These are phyloP conservation scores for Capsella rubella DNA, from an alignment of 441 rosid genomes.

Conservation along the genomic window DNA sequence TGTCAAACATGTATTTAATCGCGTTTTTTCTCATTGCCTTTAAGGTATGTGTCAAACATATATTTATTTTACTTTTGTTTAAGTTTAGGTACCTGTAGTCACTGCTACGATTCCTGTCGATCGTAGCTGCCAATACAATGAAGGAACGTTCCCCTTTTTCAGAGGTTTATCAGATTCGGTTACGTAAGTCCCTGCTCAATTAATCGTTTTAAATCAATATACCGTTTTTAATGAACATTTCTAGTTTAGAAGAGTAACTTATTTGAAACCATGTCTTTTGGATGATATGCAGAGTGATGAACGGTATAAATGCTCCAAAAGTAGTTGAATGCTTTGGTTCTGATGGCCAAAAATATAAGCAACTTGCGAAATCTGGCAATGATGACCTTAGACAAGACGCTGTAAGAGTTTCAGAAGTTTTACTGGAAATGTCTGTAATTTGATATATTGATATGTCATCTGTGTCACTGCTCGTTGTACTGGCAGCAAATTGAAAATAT, in stretches of 20 bases:
- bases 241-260: conserved; percentile 29
- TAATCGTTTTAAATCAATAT: conserved; percentile 33
- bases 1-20: conserved; percentile 11
- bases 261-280: conserved; percentile 35
- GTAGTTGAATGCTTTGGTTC: conserved; percentile 96
- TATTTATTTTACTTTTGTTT: conserved; percentile 22
- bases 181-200: conserved; percentile 56
- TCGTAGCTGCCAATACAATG: conserved; percentile 72
- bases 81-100: conserved; percentile 89
- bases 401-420: conserved; percentile 54
- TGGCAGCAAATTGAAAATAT: conserved; percentile 17
- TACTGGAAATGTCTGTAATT: conserved; percentile 19
- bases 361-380: conserved; percentile 97
- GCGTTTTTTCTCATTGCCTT: conserved; percentile 4
- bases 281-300: conserved; percentile 79
- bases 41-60: conserved; percentile 13
- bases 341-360: conserved; percentile 90
- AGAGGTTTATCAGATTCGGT: conserved; percentile 85
- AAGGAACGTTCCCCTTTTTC: conserved; percentile 91
- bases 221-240: conserved; percentile 4
- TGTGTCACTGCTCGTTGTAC: conserved; percentile 22
- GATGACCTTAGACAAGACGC: conserved; percentile 99
- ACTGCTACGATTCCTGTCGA: conserved; percentile 90
- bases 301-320: conserved; percentile 97
- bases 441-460: neutral